Evolutionary conservation across 2,329 filamentous ascomycete species (phyloP), one percentile per base, ranked within the genome.

Genomic region (Alternaria dauci): DNA sequence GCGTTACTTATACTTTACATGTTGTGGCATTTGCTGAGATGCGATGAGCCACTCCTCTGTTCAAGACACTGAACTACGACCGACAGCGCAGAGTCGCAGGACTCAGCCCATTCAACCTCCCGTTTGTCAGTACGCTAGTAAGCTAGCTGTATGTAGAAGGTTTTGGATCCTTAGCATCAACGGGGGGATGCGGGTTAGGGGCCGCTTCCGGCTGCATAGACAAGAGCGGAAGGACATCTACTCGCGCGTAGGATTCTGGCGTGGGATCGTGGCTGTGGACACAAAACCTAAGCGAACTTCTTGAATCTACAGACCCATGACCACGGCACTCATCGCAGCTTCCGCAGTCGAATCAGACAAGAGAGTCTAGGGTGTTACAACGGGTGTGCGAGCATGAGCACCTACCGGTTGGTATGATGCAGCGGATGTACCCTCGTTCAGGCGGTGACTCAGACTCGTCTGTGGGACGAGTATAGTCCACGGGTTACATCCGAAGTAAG

Each of bases 231-330:
- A 14, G 20, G 14, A 36, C 14, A 18, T 18, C 46, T 36, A 36
- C 20, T 23, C 20, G 20, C 20, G 20, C 20, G 2, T 4, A 23
- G 20, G 20, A 23, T 8, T 12, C 46, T 23, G 14, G 46, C 3
- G 30, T 48, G 30, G 14, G 30, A 48, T 32, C 46, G 46, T 36
- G 46, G 46, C 46, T 48, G 46, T 48, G 46, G 46, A 48, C 36
- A 48, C 18, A 9, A 18, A 36, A 18, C 20, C 20, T 18, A 23
- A 16, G 16, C 30, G 20, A 36, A 36, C 32, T 36, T 14, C 32
- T 36, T 1, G 2, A 16, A 36, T 16, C 14, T 20, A 30, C 34
- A 48, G 46, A 36, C 30, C 12, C 46, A 28, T 36, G 46, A 36
- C 20, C 30, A n/a, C 25, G 7, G 30, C 18, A 34, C 18, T 48